phyloP scores from a whole-genome alignment of 306 rosid species.

The Cucurbita ficifolia region DNA sequence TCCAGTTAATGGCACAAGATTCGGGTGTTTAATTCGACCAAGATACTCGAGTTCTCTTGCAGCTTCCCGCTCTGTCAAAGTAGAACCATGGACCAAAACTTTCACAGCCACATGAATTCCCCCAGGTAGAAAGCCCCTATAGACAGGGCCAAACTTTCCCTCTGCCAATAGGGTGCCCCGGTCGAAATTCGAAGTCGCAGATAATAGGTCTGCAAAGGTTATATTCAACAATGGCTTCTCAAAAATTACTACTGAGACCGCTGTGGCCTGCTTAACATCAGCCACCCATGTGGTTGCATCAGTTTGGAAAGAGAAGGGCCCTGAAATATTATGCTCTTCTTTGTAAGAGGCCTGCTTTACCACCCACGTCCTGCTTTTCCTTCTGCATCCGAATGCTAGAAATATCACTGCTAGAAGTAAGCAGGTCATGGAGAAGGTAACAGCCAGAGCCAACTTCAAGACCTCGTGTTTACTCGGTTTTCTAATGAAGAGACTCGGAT shows the following conservation, averaged over 20 bases:
- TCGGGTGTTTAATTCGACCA: slow-evolving; percentile 93
- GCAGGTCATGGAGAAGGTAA: slow-evolving; percentile 59
- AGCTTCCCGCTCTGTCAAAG: slow-evolving; percentile 80
- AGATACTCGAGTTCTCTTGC: slow-evolving; percentile 88
- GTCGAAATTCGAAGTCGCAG: slow-evolving; percentile 91
- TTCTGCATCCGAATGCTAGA: slow-evolving; percentile 71
- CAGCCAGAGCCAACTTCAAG: slow-evolving; percentile 58
- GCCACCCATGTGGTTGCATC: slow-evolving; percentile 99
- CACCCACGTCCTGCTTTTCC: slow-evolving; percentile 60
- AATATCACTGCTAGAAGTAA: slow-evolving; percentile 62
- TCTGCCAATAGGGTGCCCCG: slow-evolving; percentile 90
- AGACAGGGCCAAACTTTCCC: slow-evolving; percentile 98
- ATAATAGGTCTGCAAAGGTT: slow-evolving; percentile 79
- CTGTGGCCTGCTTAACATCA: slow-evolving; percentile 91
- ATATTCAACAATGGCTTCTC: slow-evolving; percentile 85
- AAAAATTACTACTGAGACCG: slow-evolving; percentile 77
- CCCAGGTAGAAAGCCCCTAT: slow-evolving; percentile 81
- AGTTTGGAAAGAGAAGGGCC: slow-evolving; percentile 92
- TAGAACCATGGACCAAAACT: slow-evolving; percentile 82
- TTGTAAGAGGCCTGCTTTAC: slow-evolving; percentile 59
- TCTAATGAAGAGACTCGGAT: slow-evolving; percentile 40
- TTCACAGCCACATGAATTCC: slow-evolving; percentile 90
- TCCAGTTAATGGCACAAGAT: slow-evolving; percentile 91
- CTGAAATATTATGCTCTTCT: slow-evolving; percentile 79
- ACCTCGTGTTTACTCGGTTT: slow-evolving; percentile 28